These are phyloP conservation scores for Hyphopichia burtonii DNA, from an alignment of 1,139 yeast species.

Conservation along the genomic window DNA sequence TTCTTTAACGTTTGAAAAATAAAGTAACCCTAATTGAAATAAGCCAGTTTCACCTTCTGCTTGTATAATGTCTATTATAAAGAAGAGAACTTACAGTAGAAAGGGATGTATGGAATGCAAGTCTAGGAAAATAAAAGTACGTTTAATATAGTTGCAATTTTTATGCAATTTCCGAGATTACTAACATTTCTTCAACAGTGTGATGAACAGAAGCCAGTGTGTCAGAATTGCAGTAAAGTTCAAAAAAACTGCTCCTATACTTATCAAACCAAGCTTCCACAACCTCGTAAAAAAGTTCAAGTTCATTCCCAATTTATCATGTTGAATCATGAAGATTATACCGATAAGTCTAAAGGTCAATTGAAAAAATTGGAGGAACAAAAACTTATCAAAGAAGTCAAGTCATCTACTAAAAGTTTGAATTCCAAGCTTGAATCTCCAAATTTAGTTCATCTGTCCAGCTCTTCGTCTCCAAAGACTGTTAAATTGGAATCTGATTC, in stretches of 20 bases:
- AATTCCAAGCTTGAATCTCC: not conserved
- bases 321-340: not conserved
- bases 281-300: not conserved
- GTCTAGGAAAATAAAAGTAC: conserved; percentile 14
- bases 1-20: too few species aligned
- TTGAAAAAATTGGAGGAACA: not conserved
- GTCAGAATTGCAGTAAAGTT: conserved; percentile 11
- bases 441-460: not conserved
- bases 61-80: conserved; percentile 2
- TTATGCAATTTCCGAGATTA: not conserved
- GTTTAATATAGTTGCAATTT: conserved; percentile 5
- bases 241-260: conserved; percentile 7
- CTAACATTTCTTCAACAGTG: conserved; percentile 8
- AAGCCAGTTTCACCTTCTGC: too few species aligned
- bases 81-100: conserved; percentile 14
- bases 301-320: not conserved
- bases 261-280: not conserved
- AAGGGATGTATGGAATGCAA: conserved; percentile 16
- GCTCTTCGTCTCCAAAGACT: not conserved
- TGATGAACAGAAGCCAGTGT: conserved; percentile 14
- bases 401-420: not conserved
- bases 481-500: not conserved
- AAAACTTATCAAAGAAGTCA: not conserved
- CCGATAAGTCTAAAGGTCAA: not conserved
- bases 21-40: too few species aligned